Conservation (phyloP, 108 stramenopile species). For the Skeletonema menzelii region DNA sequence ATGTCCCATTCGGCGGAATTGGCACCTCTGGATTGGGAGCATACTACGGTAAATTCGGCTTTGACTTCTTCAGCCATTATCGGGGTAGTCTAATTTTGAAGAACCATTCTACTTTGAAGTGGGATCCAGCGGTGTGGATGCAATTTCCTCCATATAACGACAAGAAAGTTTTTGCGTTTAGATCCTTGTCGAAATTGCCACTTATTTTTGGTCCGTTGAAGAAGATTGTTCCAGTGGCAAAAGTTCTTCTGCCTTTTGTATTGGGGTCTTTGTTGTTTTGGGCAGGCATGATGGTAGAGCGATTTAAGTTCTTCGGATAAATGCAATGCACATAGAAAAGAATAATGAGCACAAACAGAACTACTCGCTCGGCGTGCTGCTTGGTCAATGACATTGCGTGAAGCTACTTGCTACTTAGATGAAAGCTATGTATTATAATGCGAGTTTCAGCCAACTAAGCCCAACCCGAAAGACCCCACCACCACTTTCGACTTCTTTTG, state of each 20-base stretch:
- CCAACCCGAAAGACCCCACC: no score
- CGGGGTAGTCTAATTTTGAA: slow-evolving; percentile 2
- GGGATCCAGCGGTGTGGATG: slow-evolving; percentile 3
- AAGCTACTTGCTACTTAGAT: not conserved
- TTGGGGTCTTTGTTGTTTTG: not conserved
- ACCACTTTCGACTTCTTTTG: not conserved
- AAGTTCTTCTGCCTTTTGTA: not conserved
- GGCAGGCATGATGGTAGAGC: not conserved
- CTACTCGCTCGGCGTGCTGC: not conserved
- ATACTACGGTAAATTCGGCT: slow-evolving; percentile 69
- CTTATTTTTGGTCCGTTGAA: not conserved
- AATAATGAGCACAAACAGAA: no score
- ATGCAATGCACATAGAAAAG: no score
- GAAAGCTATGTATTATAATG: no score
- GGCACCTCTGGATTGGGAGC: slow-evolving; percentile 73
- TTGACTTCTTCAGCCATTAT: slow-evolving; percentile 80
- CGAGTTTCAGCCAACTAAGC: no score
- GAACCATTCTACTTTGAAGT: slow-evolving; percentile 15
- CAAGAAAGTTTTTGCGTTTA: not conserved
- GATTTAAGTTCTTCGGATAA: not conserved
- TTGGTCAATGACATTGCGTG: not conserved
- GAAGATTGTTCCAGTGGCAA: not conserved
- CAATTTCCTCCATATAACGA: not conserved
- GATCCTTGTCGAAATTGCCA: not conserved
- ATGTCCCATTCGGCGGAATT: slow-evolving; percentile 82